phyloP scores from a whole-genome alignment of 148 eudicot genomes.

The Pharnaceum exiguum region DNA sequence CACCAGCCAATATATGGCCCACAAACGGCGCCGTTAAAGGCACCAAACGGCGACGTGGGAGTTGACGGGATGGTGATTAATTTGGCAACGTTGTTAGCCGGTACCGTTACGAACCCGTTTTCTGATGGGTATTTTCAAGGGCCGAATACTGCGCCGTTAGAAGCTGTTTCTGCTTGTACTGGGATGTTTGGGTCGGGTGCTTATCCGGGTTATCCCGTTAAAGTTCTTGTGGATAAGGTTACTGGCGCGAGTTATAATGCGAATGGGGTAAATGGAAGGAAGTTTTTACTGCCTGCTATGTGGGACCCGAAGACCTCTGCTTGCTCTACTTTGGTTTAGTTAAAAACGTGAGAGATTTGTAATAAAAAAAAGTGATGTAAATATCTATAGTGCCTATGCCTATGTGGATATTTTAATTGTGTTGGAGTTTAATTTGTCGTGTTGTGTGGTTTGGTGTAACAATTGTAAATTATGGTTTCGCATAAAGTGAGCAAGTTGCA shows the following conservation, averaged over 20 bases:
- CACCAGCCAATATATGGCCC: constrained; percentile 54
- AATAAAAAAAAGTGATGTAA: neutral
- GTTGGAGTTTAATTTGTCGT: neutral
- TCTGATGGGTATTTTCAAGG: constrained; percentile 54
- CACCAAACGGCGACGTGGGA: constrained; percentile 58
- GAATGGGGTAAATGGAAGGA: constrained; percentile 44
- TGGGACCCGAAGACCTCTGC: constrained; percentile 47
- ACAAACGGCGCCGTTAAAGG: constrained; percentile 38
- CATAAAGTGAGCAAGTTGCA: constrained; percentile 7
- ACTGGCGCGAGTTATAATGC: constrained; percentile 61
- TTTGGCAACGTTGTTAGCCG: constrained; percentile 48
- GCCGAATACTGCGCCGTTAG: constrained; percentile 38
- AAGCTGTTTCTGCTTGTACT: constrained; percentile 60
- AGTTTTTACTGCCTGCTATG: constrained; percentile 54
- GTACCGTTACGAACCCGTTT: constrained; percentile 55
- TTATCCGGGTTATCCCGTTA: constrained; percentile 48
- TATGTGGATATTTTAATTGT: constrained; percentile 6
- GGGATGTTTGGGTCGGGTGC: constrained; percentile 58
- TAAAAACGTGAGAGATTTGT: neutral
- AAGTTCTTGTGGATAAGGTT: constrained; percentile 30
- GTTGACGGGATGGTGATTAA: constrained; percentile 63
- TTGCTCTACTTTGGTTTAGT: constrained; percentile 36
- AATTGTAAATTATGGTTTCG: constrained; percentile 1
- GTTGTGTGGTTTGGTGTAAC: constrained; percentile 1
- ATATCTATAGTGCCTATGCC: neutral